Base-by-base conservation (phyloP, 1,284 basidiomycete species). In the Cryptococcus deneoformans region DNA sequence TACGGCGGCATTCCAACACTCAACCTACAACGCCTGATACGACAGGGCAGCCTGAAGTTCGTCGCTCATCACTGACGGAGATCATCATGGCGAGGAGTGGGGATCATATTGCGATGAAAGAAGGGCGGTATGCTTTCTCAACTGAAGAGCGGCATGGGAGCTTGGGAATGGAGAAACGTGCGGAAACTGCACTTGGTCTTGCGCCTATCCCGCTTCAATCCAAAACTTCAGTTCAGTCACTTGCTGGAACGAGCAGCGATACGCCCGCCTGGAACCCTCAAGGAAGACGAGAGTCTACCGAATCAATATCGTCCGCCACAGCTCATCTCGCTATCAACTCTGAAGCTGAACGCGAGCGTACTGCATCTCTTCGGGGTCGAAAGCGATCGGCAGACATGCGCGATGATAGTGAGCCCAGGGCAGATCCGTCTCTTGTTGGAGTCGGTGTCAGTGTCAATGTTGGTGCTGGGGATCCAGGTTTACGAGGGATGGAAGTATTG, bases 401-500 rank as follows among this genome's bases (percentile, higher is more conserved):
- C 38, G 42, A 39, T 4, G 46, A 45, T 45, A 40, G 20, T 6
- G 52, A 54, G 14, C 59, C 58, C 0, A 61, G 62, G 4, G 66
- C 65, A 6, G 67, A 64, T 20, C 45, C 46, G 12, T 56, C 57
- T 14, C 62, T 59, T 51, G 50, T 39, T 6, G 50, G 53, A 6
- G 29, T 29, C 29, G 62, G 58, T 1, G 62, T 62, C 5, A 65
- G 64, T 4, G 64, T 63, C n/a, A 46, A 48, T 14, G 55, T 56
- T 24, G 64, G 59, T 24, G 50, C 57, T 20, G 56, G 57, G 12
- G 68, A 68, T 52, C 67, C 64, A 1, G 70, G 54, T 2, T 69
- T 71, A 69, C 56, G 68, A 14, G 73, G 73, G 2, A 75, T 76
- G 73, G 73, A 76, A 14, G 68, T 74, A 0, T 56, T 76, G 12